These are phyloP conservation scores for Serendipita indica DNA, from an alignment of 768 basidiomycete genomes.

Conservation along the genomic window DNA sequence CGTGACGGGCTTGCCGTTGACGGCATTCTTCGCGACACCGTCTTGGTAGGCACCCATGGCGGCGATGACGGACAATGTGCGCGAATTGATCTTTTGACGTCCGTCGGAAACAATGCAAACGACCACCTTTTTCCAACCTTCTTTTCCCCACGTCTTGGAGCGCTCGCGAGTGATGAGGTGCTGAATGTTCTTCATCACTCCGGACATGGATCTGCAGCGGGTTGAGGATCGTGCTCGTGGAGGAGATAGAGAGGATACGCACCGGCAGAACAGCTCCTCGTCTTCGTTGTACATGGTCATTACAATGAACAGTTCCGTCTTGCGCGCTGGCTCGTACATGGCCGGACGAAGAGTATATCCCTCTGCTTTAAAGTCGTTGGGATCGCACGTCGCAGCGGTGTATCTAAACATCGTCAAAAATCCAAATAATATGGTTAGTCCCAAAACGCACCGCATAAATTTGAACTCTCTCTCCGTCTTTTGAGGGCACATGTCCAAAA, in stretches of 20 bases:
- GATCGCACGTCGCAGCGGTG: conserved; percentile 89
- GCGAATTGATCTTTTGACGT: conserved; percentile 17
- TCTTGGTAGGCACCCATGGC: conserved; percentile 3
- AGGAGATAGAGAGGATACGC: neutral
- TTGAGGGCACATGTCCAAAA: conserved; percentile 67
- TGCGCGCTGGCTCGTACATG: conserved; percentile 79
- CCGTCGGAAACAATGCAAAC: conserved; percentile 20
- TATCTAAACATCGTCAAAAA: conserved; percentile 29
- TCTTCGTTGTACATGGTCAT: conserved; percentile 98
- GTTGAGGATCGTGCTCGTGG: conserved; percentile 13
- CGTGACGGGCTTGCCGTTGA: conserved; percentile 58
- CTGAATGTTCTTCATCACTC: conserved; percentile 22
- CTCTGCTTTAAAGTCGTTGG: conserved; percentile 71
- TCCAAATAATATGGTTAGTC: neutral
- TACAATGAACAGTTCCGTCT: conserved; percentile 91
- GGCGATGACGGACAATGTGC: conserved; percentile 8
- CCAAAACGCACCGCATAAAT: conserved; percentile 51
- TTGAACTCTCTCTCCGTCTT: conserved; percentile 81
- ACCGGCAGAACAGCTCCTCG: conserved; percentile 11
- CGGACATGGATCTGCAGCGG: conserved; percentile 16
- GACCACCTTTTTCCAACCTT: conserved; percentile 20
- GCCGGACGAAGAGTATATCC: conserved; percentile 81
- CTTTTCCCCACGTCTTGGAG: conserved; percentile 18
- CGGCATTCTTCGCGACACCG: conserved; percentile 38
- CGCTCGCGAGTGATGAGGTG: conserved; percentile 19